phyloP scores from a whole-genome alignment of 257 asterid species.

The Solanum ossicruentum region DNA sequence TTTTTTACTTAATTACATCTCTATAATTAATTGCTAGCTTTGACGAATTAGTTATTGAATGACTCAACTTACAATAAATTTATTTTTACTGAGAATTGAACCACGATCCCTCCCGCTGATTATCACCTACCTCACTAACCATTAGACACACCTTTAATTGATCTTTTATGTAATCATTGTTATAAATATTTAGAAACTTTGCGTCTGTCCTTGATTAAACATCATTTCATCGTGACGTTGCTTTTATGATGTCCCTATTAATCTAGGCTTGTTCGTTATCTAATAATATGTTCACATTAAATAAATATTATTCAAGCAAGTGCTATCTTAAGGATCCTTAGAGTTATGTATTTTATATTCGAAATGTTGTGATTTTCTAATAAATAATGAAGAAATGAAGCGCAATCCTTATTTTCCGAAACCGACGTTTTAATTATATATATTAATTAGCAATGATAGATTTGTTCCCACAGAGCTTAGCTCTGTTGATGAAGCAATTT shows the following conservation, averaged over 20 bases:
- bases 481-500: not conserved
- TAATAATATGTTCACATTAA: not conserved
- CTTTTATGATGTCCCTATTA: slow-evolving; percentile 1
- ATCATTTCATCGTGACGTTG: not conserved
- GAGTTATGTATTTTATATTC: not conserved
- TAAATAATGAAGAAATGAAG: not conserved
- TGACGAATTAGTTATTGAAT: not conserved
- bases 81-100: not conserved
- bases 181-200: not conserved
- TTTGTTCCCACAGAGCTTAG: not conserved
- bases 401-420: slow-evolving; percentile 8
- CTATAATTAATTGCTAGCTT: not conserved
- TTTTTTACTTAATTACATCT: not conserved
- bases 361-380: not conserved
- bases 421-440: not conserved
- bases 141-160: not conserved
- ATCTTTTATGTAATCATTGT: not conserved
- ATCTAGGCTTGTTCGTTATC: not conserved
- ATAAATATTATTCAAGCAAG: not conserved
- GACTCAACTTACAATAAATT: not conserved
- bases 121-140: not conserved
- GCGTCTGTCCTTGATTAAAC: not conserved
- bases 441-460: not conserved
- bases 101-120: not conserved
- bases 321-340: not conserved